Base-by-base conservation (phyloP, 1,284 basidiomycete species). In the Ceratobasidium sp. region DNA sequence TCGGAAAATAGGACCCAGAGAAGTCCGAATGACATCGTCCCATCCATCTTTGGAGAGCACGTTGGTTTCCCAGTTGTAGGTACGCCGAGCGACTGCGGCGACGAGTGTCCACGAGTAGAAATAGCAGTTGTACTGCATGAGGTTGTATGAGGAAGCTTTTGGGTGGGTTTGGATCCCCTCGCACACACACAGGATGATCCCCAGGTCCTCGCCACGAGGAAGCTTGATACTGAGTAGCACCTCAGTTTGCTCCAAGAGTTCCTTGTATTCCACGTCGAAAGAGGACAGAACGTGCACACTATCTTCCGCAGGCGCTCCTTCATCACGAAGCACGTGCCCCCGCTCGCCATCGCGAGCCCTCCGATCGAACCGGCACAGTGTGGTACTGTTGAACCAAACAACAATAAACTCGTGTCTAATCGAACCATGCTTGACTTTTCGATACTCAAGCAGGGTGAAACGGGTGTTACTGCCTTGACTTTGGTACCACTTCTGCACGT, bases 81-180 rank as follows among this genome's bases (percentile, higher is more conserved):
- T 27, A 19, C 52, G 41, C 5, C 62, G 62, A 16, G 62, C 62
- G 1, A 41, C 39, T 2, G 52, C 29, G 2, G 41, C n/a, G 7
- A 46, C 19, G n/a, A 66, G n/a, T 5, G 39, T 54, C 62, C 62
- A 66, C 11, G 39, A 44, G n/a, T 46, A 53, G 52, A 66, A 66
- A 50, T 66, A 66, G 41, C 62, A 66, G 42, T 66, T 66, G 62
- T 30, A 66, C 4, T 25, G 50, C 2, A 52, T 42, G 9, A 66
- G 42, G 2, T 36, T 33, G n/a, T 66, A 66, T 19, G 25, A 2
- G 3, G 14, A 21, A 1, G 62, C 21, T 1, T 21, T 30, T 16
- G 50, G 16, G 41, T 66, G 52, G 13, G 33, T 46, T n/a, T 56
- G 39, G 27, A 66, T 54, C 3, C 39, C 36, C n/a, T 19, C 30